Evolutionary conservation across 768 basidiomycete genomes (phyloP).

Genomic region (Mycena kentingensis): DNA sequence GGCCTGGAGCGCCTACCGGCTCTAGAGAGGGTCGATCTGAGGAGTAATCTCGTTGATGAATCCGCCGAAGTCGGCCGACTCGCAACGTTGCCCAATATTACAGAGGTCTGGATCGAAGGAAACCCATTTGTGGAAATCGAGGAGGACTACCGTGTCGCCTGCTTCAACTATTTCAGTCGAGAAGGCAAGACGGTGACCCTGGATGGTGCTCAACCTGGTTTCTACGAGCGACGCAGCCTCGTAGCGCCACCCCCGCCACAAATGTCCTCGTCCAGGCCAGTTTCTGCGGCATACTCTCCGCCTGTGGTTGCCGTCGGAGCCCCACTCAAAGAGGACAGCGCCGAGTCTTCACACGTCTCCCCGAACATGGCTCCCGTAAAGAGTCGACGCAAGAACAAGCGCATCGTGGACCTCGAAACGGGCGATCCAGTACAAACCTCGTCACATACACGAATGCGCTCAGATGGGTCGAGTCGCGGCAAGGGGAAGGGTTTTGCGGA

Average conservation of each 20-base stretch:
- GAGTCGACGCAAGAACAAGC: constrained; percentile 64
- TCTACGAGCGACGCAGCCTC: constrained; percentile 69
- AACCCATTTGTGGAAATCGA: constrained; percentile 80
- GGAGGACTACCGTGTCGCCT: constrained; percentile 71
- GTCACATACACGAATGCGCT: constrained; percentile 35
- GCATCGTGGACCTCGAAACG: constrained; percentile 76
- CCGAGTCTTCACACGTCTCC: constrained; percentile 40
- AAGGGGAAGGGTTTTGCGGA: constrained; percentile 24
- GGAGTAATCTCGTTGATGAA: constrained; percentile 79
- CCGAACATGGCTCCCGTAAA: constrained; percentile 48
- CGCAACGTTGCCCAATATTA: constrained; percentile 74
- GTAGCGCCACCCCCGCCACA: constrained; percentile 51
- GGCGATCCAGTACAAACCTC: constrained; percentile 32
- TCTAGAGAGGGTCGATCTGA: constrained; percentile 83
- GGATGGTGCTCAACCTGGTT: constrained; percentile 71
- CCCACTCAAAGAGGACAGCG: background rate
- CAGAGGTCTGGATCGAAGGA: constrained; percentile 80
- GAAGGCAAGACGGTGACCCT: constrained; percentile 80
- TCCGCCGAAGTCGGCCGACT: constrained; percentile 83
- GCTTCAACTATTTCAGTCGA: constrained; percentile 82
- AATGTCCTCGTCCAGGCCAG: constrained; percentile 50
- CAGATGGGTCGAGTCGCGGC: constrained; percentile 28
- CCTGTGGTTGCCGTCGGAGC: constrained; percentile 59
- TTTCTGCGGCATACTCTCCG: constrained; percentile 56
- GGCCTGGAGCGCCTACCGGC: constrained; percentile 88